phyloP scores from a whole-genome alignment of 2,329 filamentous ascomycete genomes.

The Sporothrix curviconia region DNA sequence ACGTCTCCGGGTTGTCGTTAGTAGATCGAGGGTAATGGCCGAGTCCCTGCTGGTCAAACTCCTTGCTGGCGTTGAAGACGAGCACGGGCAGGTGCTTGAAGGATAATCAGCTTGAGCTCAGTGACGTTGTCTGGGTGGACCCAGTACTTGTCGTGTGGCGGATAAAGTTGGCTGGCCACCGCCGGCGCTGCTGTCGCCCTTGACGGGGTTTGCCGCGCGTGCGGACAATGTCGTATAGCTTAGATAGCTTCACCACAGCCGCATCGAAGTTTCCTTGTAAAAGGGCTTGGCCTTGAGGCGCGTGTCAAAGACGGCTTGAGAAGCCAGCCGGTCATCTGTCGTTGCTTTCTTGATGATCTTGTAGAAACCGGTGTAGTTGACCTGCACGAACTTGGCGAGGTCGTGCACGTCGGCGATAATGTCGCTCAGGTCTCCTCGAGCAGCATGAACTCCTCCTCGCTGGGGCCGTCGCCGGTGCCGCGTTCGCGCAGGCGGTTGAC shows the following conservation, averaged over 20 bases:
- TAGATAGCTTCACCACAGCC: constrained; percentile 89
- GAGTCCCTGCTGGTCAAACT: constrained; percentile 86
- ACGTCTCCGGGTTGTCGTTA: constrained; percentile 91
- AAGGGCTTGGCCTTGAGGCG: constrained; percentile 94
- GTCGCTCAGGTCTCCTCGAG: constrained; percentile 90
- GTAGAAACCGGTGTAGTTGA: constrained; percentile 98
- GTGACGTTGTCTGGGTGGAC: constrained; percentile 98
- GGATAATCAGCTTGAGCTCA: constrained; percentile 92
- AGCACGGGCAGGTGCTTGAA: constrained; percentile 96
- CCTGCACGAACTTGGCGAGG: constrained; percentile 92
- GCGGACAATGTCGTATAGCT: constrained; percentile 87
- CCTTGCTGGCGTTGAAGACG: constrained; percentile 95
- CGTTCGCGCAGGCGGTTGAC: constrained; percentile 65
- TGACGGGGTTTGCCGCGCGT: constrained; percentile 87
- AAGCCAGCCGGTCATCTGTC: constrained; percentile 91
- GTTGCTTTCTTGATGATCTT: constrained; percentile 99
- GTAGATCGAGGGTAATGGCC: constrained; percentile 96
- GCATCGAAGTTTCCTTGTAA: constrained; percentile 99
- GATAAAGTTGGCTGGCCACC: constrained; percentile 89
- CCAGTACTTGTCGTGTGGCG: constrained; percentile 99
- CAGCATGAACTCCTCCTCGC: constrained; percentile 88
- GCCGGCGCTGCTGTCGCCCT: constrained; percentile 85
- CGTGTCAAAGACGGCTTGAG: constrained; percentile 94
- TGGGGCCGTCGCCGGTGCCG: constrained; percentile 53
- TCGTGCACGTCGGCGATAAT: constrained; percentile 98